Evolutionary conservation across 352 stramenopile genomes (phyloP).

Genomic region (Phytophthora syringae): DNA sequence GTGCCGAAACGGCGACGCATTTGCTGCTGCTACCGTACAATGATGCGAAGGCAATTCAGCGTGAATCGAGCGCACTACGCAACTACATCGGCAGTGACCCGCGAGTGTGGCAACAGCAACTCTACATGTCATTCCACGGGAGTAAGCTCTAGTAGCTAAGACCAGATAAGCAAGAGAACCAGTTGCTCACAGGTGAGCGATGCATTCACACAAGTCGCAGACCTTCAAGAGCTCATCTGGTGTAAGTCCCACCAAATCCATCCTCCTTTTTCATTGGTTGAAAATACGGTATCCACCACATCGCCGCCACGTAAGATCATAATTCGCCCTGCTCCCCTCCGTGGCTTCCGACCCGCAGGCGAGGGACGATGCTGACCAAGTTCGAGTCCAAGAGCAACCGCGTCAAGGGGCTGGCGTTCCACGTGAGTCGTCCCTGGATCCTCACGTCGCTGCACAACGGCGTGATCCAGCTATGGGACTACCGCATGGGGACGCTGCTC

Average conservation of each 20-base stretch:
- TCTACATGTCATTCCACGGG: slow-evolving; percentile 41
- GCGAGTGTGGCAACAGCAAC: slow-evolving; percentile 44
- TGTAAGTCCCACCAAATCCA: slow-evolving; percentile 16
- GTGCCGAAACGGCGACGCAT: slow-evolving; percentile 58
- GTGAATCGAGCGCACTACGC: slow-evolving; percentile 39
- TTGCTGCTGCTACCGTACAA: slow-evolving; percentile 67
- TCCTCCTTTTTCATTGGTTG: not conserved
- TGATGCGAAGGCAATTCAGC: slow-evolving; percentile 65
- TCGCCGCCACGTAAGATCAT: slow-evolving; percentile 27
- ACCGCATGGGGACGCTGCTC: slow-evolving; percentile 98
- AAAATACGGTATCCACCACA: not conserved
- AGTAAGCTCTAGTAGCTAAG: slow-evolving; percentile 46
- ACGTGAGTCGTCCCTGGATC: slow-evolving; percentile 98
- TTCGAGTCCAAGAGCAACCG: slow-evolving; percentile 99
- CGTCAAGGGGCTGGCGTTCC: slow-evolving; percentile 99
- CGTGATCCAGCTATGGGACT: slow-evolving; percentile 98
- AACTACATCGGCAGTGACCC: slow-evolving; percentile 38
- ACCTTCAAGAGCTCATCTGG: too few species aligned
- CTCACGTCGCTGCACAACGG: slow-evolving; percentile 99
- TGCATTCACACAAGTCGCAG: too few species aligned
- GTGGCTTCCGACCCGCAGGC: not conserved
- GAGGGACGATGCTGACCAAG: slow-evolving; percentile 95
- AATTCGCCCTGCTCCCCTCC: slow-evolving; percentile 10
- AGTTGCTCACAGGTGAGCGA: too few species aligned
- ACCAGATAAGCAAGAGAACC: too few species aligned